Evolutionary conservation across 1,139 yeast genomes (phyloP), one percentile per base, ranked within the genome.

Genomic region (Magnusiomyces ingens): DNA sequence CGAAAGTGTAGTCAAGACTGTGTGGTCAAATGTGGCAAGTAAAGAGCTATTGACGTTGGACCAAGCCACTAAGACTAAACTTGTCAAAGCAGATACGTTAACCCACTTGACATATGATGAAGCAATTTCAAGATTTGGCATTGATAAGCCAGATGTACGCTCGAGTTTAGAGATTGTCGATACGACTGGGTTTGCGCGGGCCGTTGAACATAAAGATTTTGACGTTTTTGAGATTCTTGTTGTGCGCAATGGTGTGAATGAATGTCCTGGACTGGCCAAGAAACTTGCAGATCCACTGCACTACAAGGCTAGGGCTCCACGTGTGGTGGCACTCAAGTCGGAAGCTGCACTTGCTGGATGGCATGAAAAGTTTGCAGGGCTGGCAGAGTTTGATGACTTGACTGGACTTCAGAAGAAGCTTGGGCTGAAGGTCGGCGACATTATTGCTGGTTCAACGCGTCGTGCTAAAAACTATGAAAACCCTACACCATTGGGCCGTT

Each of bases 91-190:
- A 36, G 21, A 50, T 60, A 54, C 42, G 3, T 58, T 85, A 53
- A 68, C 75, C 1, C 76, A 75, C 55, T 63, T 90, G 57, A 72
- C 79, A 1, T 93, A 93, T 63, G 61, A 67, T 1, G 85, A 87
- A 10, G 96, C 91, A 0, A 76, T 94, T 68, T 66, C 78, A 1
- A 73, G 71, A 22, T 93, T 81, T 64, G 99, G 99, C 22, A 87
- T 91, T 52, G 99, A 93, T 66, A 93, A 93, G 67, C 99, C 99
- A 0, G 98, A 93, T 67, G 69, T 93, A 60, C 75, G 97, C 57
- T 65, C 64, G 0, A 68, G 71, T 5, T 62, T 88, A 45, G 68
- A 74, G 41, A 79, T 91, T 45, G 59, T 66, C 1, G 75, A 80
- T 56, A 29, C 18, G 2, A 37, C 52, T 17, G 46, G 38, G 8